phyloP scores from a whole-genome alignment of 1,284 basidiomycete species.

The Ustilago crameri region DNA sequence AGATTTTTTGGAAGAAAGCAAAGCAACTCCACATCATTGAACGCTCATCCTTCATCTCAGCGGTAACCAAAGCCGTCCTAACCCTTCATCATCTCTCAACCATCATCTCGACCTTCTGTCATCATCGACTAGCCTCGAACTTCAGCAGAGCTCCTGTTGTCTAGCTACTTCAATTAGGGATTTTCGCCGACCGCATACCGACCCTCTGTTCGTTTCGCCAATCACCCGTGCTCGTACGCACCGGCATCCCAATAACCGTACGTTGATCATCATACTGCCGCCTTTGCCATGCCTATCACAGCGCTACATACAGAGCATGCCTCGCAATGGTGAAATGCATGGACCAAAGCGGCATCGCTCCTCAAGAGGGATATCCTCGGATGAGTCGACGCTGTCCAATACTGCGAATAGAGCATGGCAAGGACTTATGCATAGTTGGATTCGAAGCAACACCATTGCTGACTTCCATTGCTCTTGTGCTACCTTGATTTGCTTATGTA shows the following conservation, averaged over 20 bases:
- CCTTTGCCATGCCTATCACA: neutral
- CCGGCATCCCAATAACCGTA: constrained; percentile 12
- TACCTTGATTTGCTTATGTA: neutral
- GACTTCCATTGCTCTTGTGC: neutral
- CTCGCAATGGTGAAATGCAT: neutral
- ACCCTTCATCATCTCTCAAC: neutral
- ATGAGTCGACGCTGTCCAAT: no score
- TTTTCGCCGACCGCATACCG: neutral
- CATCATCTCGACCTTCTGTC: constrained; percentile 4
- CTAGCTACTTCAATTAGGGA: neutral
- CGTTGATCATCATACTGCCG: neutral
- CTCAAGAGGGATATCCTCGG: no score
- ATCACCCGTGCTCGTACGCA: neutral
- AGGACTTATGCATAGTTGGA: neutral
- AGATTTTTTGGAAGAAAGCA: constrained; percentile 22
- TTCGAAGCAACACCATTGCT: neutral
- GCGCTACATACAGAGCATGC: neutral
- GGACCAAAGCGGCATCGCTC: no score
- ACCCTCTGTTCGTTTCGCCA: neutral
- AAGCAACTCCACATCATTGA: constrained; percentile 2
- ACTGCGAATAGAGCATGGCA: neutral
- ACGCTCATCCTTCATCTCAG: neutral
- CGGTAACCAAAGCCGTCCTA: neutral
- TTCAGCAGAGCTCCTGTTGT: neutral
- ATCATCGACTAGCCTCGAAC: no score